phyloP scores from a whole-genome alignment of 106 monocot genomes.

The Alisma plantagoaquatica region DNA sequence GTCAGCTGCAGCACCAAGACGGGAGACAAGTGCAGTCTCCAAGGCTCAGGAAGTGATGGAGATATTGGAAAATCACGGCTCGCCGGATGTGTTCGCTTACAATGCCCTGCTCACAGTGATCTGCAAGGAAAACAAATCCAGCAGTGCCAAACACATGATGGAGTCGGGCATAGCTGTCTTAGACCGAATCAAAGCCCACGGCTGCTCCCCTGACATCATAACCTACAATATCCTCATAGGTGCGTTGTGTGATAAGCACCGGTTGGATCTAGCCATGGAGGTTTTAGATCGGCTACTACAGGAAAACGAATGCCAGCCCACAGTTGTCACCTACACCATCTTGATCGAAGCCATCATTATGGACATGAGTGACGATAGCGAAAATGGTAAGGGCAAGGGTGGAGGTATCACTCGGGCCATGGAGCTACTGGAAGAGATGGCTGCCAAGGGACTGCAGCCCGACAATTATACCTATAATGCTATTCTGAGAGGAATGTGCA shows the following conservation, averaged over 20 bases:
- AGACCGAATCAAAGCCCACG: slow-evolving; percentile 23
- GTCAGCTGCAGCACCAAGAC: neutral
- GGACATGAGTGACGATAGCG: too few species aligned
- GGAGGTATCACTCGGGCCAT: slow-evolving; percentile 22
- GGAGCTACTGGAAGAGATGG: slow-evolving; percentile 40
- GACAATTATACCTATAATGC: slow-evolving; percentile 46
- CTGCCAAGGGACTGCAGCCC: slow-evolving; percentile 15
- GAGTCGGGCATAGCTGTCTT: slow-evolving; percentile 13
- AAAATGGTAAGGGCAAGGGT: too few species aligned
- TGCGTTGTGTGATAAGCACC: slow-evolving; percentile 30
- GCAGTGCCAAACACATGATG: too few species aligned
- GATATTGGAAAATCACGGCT: slow-evolving; percentile 36
- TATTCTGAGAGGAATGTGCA: slow-evolving; percentile 45
- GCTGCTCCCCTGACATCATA: slow-evolving; percentile 36
- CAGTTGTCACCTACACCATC: slow-evolving; percentile 47
- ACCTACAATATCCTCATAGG: slow-evolving; percentile 64
- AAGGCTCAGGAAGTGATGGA: slow-evolving; percentile 44
- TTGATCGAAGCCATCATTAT: slow-evolving; percentile 40
- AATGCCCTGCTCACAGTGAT: slow-evolving; percentile 41
- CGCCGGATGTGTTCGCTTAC: slow-evolving; percentile 52
- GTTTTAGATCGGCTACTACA: slow-evolving; percentile 26
- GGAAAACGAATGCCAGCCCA: slow-evolving; percentile 30
- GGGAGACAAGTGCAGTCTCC: slow-evolving; percentile 13
- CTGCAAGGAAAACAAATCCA: slow-evolving; percentile 20
- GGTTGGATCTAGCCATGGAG: slow-evolving; percentile 22